Base-by-base conservation (phyloP, 768 basidiomycete species). In the Termitomyces sp. region DNA sequence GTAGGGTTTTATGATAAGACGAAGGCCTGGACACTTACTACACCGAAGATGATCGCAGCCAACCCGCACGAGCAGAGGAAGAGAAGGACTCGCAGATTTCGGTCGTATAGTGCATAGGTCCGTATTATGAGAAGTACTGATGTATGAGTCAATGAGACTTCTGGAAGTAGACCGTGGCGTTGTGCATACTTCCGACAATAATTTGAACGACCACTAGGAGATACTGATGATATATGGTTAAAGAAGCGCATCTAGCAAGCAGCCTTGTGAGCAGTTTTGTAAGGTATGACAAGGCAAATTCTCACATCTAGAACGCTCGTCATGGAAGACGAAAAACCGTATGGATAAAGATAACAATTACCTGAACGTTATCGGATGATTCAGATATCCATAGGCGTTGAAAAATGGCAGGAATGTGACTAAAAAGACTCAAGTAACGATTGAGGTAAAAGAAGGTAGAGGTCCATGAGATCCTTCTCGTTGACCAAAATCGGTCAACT, bases 151-250 rank as follows among this genome's bases (percentile, higher is more conserved):
- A n/a, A 15, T 24, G n/a, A 2, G 15, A 1, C 2, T n/a, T 51
- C 20, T 13, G 2, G 18, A 18, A 9, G 34, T 13, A 0, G 18
- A 24, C 3, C 2, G 2, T 18, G 15, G 47, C 12, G 7, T 46
- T 33, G 31, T 3, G 70, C 75, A 44, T 56, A 75, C 77, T 54
- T 4, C 72, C 75, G 16, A 77, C 73, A 36, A 76, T 58, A 5
- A 71, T 58, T 59, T 79, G 77, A 9, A 74, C 66, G 3, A 66
- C 44, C 13, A 78, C 66, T 24, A 69, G 66, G 24, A 70, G 59
- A 31, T 70, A 70, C 59, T 72, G 66, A 55, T 74, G 73, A 51
- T 66, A 70, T 0, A 55, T 54, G 3, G 63, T 57, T 3, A 74
- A 57, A 1, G 49, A 20, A 18, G 58, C 31, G 49, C 72, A 74